Conservation (phyloP, 371 early-diverging fungal species). For the Catenaria anguillulae region DNA sequence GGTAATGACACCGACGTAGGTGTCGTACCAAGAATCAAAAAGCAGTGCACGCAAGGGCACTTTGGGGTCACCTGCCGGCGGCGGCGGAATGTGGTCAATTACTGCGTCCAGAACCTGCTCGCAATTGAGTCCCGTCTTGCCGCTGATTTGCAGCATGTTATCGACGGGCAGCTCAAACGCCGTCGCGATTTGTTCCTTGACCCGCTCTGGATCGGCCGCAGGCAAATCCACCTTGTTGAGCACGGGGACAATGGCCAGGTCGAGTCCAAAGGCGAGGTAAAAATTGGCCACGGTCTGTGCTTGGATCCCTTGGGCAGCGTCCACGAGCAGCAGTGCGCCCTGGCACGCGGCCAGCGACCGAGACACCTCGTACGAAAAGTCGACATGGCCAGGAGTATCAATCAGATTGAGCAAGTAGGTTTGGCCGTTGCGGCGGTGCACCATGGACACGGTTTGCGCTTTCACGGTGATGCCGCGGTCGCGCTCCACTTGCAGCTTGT, state of each 20-base stretch:
- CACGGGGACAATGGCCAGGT: constrained; percentile 72
- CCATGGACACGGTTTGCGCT: constrained; percentile 86
- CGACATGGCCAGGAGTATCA: constrained; percentile 78
- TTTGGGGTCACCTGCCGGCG: constrained; percentile 34
- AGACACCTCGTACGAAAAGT: constrained; percentile 85
- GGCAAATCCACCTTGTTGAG: constrained; percentile 92
- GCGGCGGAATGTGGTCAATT: constrained; percentile 68
- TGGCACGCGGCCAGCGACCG: constrained; percentile 76
- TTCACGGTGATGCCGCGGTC: constrained; percentile 95
- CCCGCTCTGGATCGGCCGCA: constrained; percentile 65
- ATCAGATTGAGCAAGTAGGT: constrained; percentile 69
- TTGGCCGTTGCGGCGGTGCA: constrained; percentile 54
- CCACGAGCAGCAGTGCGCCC: constrained; percentile 77
- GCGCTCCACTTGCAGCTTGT: constrained; percentile 86
- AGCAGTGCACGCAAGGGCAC: constrained; percentile 67
- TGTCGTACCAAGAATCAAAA: constrained; percentile 95
- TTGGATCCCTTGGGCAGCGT: constrained; percentile 81
- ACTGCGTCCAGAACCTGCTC: constrained; percentile 47
- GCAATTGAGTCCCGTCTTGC: constrained; percentile 74
- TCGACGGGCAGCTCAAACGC: constrained; percentile 68
- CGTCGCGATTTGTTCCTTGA: constrained; percentile 59
- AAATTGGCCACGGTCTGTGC: constrained; percentile 95
- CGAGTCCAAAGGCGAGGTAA: constrained; percentile 79
- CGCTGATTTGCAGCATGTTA: constrained; percentile 54
- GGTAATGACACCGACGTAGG: constrained; percentile 87